Percentiles rank a stretch among this genome's conserved stretches.
Conservation (phyloP, 2,329 filamentous ascomycete species). For the Curvularia eragrostidis region DNA sequence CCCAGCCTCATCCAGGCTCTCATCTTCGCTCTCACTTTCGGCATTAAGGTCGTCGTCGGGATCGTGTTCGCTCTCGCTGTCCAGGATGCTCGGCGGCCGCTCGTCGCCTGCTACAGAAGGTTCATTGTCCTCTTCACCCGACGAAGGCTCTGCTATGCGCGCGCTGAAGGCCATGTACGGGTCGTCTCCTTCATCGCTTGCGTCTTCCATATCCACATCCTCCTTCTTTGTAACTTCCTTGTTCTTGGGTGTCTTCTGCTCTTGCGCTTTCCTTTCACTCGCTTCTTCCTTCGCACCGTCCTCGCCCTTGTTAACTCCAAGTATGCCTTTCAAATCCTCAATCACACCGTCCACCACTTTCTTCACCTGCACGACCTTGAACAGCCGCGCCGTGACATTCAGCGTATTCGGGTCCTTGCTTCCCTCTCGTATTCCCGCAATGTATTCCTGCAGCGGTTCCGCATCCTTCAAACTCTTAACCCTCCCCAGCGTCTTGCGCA, state of each 20-base stretch:
- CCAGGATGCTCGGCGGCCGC: conserved; percentile 41
- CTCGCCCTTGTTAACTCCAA: conserved; percentile 31
- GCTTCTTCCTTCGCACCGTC: conserved; percentile 22
- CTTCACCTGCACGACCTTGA: conserved; percentile 66
- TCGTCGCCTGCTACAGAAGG: conserved; percentile 37
- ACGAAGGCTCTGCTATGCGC: conserved; percentile 51
- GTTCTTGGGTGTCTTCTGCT: conserved; percentile 36
- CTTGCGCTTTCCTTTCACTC: conserved; percentile 34
- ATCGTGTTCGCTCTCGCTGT: conserved; percentile 35
- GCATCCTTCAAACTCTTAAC: conserved; percentile 64
- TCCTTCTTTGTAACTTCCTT: conserved; percentile 21
- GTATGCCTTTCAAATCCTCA: conserved; percentile 50
- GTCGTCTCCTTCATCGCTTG: conserved; percentile 41
- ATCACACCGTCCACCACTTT: conserved; percentile 59
- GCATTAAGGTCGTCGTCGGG: conserved; percentile 29
- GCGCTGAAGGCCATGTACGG: conserved; percentile 47
- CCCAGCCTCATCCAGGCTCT: conserved; percentile 5
- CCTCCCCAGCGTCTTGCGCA: conserved; percentile 63
- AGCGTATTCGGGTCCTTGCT: conserved; percentile 56
- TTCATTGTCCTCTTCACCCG: conserved; percentile 42
- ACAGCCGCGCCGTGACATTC: conserved; percentile 66
- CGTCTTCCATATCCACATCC: conserved; percentile 30
- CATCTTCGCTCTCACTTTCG: conserved; percentile 18
- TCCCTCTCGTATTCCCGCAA: conserved; percentile 47
- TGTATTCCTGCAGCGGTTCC: conserved; percentile 54